Conservation (phyloP, 73 alveolate species). For the Symbiodinium natans region DNA sequence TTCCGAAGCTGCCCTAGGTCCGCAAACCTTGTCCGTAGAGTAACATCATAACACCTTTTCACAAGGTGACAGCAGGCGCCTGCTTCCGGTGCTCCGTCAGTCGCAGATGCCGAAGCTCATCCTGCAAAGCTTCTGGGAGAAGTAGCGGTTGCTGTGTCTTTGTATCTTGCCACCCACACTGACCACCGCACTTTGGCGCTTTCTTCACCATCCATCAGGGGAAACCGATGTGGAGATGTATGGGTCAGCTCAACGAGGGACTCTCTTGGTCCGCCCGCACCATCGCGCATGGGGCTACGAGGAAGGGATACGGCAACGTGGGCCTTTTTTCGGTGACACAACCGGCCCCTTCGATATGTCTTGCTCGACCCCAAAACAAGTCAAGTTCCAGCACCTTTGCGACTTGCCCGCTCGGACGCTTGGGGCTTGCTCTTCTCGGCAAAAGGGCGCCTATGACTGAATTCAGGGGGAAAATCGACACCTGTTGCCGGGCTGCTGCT, state of each 20-base stretch:
- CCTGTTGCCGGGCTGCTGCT: neutral
- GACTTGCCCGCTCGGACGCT: too few relatives aligned
- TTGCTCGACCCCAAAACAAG: too few relatives aligned
- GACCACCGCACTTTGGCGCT: neutral
- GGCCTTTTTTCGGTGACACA: too few relatives aligned
- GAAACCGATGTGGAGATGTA: neutral
- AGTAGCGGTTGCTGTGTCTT: neutral
- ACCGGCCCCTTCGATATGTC: too few relatives aligned
- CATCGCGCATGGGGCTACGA: neutral
- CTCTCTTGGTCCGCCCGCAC: neutral
- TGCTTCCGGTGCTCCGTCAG: slow-evolving; percentile 26
- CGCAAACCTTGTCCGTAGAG: too few relatives aligned
- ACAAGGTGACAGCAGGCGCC: neutral
- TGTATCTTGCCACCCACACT: neutral
- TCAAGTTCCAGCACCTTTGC: too few relatives aligned
- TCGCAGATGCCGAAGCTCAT: slow-evolving; percentile 28
- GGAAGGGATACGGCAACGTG: too few relatives aligned
- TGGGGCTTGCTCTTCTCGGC: neutral
- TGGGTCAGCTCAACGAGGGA: neutral
- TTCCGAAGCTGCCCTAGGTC: too few relatives aligned
- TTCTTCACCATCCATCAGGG: neutral
- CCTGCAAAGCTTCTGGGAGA: neutral
- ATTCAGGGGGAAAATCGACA: neutral
- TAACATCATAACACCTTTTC: too few relatives aligned
- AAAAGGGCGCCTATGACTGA: too few relatives aligned